A percentile compares a stretch with the other conserved stretches of the same genome.
phyloP scores from a whole-genome alignment of 345 rosid species.

The Acer yangbiense region DNA sequence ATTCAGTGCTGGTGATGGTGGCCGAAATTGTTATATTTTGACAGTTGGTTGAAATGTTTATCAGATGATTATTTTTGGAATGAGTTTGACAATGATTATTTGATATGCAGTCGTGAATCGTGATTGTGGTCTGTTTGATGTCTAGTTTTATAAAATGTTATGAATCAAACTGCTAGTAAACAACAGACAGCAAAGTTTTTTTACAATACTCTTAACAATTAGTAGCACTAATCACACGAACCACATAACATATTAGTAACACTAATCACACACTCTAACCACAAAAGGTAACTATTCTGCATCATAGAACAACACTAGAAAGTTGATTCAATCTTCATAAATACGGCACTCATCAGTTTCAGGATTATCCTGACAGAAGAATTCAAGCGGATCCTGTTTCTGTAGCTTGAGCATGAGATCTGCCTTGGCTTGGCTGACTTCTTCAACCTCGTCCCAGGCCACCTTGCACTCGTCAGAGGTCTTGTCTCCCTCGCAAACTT shows the following conservation, averaged over 20 bases:
- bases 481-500: constrained; percentile 60
- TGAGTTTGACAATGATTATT: not conserved
- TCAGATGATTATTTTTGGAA: not conserved
- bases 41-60: too few relatives aligned
- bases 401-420: constrained; percentile 54
- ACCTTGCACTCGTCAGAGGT: constrained; percentile 70
- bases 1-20: too few relatives aligned
- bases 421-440: constrained; percentile 86
- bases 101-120: not conserved
- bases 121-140: not conserved
- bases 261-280: too few relatives aligned
- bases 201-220: not conserved
- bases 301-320: not conserved
- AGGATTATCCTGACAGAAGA: constrained; percentile 72
- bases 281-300: too few relatives aligned
- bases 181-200: not conserved
- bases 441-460: constrained; percentile 97
- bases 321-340: constrained; percentile 47
- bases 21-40: too few relatives aligned
- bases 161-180: too few relatives aligned
- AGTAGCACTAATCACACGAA: not conserved
- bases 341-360: constrained; percentile 78
- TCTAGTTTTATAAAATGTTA: not conserved
- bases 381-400: constrained; percentile 61
- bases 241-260: not conserved